Base-by-base conservation (phyloP, 805 yeast species). In the Grigorovia humatica region DNA sequence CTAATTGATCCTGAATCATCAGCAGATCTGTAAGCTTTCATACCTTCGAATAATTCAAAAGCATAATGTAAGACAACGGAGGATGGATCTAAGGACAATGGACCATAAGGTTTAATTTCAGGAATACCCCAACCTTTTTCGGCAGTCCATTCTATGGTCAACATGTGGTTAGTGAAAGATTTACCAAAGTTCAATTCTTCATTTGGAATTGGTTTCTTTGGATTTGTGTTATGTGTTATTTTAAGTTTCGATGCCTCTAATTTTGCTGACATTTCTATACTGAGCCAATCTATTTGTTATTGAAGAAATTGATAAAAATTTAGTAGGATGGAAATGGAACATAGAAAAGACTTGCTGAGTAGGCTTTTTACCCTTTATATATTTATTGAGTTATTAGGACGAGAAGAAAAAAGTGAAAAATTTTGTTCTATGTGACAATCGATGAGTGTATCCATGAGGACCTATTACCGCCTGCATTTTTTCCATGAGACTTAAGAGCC, bases 31-130 rank as follows among this genome's bases (percentile, higher is more conserved):
- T 89, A 91, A 19, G 97, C 97, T 74, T 91, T 91, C 75, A 91
- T 74, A 57, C 98, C 98, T 74, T 91, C 98, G 60, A 91, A 91
- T 55, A 91, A 78, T 69, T 88, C 96, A 63, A 91, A 91, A 2
- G 95, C 91, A 65, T 91, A 91, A 74, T 91, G 98, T 72, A 91
- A 82, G 30, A 89, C 97, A 64, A 84, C 79, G 15, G 95, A 71
- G 20, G 96, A 82, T 19, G 98, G 98, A 64, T 89, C 96, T 54
- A 91, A 70, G 11, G 74, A 62, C 49, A 91, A 71, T 48, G 80
- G 80, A 50, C 83, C 89, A 67, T 87, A 88, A 18, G 97, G 96
- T 57, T 79, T 79, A 67, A 91, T 89, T 65, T 78, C 78, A 46
- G 98, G 98, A n/a, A 78, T 68, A 15, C 73, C 83, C 98, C 98